phyloP scores from a whole-genome alignment of 805 yeast genomes.

The Allodekkera sacchari region DNA sequence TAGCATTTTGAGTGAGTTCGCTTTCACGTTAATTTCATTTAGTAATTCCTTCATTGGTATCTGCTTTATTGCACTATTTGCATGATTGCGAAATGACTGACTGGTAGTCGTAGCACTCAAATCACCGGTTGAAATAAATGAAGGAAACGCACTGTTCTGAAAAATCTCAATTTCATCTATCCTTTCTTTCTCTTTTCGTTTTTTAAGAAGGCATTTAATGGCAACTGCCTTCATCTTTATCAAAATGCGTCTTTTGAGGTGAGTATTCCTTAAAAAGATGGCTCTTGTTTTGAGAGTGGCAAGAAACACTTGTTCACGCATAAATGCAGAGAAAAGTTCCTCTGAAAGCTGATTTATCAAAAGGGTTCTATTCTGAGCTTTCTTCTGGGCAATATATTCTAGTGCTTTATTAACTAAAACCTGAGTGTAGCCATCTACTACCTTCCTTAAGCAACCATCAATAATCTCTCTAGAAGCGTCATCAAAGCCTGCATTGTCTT shows the following conservation, averaged over 20 bases:
- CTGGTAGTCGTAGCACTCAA: no score
- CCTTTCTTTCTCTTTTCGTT: conserved; percentile 28
- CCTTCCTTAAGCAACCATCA: no score
- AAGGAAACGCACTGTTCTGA: conserved; percentile 19
- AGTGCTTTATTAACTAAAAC: no score
- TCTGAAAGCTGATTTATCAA: conserved; percentile 34
- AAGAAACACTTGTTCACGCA: conserved; percentile 46
- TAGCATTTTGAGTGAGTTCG: conserved; percentile 25
- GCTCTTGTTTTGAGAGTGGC: conserved; percentile 38
- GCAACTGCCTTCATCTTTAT: conserved; percentile 25
- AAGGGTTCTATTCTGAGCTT: no score
- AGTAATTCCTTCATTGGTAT: not conserved
- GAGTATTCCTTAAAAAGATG: conserved; percentile 24
- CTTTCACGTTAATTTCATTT: not conserved
- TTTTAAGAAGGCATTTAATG: conserved; percentile 11
- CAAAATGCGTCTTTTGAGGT: conserved; percentile 26
- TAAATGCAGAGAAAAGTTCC: conserved; percentile 52
- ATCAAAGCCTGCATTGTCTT: no score
- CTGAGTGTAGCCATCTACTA: no score
- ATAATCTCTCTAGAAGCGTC: no score
- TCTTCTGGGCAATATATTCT: no score
- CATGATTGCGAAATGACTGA: no score
- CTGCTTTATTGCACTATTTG: no score
- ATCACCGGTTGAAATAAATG: conserved; percentile 2
- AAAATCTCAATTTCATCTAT: conserved; percentile 28